These are phyloP conservation scores for Croton setiger DNA, from an alignment of 441 rosid species.

Conservation along the genomic window DNA sequence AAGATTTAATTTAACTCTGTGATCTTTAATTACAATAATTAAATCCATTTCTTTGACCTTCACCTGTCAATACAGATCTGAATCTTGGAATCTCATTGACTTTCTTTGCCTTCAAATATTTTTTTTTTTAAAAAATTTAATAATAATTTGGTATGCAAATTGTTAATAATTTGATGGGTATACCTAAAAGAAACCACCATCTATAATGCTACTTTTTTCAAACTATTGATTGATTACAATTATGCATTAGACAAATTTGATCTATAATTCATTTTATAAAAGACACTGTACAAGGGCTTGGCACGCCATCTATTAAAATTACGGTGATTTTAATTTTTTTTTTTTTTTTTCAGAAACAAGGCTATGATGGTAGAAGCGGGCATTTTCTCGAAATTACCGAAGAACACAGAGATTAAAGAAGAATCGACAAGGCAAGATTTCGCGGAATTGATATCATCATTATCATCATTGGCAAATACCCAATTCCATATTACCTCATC, in stretches of 20 bases:
- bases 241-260: not conserved
- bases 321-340: not conserved
- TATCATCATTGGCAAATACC: slow-evolving; percentile 55
- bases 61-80: slow-evolving; percentile 33
- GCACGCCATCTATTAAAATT: too few relatives aligned
- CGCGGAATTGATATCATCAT: slow-evolving; percentile 52
- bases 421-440: slow-evolving; percentile 52
- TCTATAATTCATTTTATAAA: too few relatives aligned
- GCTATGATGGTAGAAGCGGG: slow-evolving; percentile 76
- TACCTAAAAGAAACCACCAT: too few relatives aligned
- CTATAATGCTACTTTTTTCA: not conserved
- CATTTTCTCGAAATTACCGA: slow-evolving; percentile 65
- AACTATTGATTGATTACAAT: not conserved
- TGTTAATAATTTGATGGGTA: not conserved
- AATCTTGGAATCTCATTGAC: slow-evolving; percentile 43
- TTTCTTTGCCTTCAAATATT: slow-evolving; percentile 11
- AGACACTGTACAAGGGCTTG: too few relatives aligned
- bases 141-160: slow-evolving; percentile 1
- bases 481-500: slow-evolving; percentile 44
- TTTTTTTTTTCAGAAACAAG: slow-evolving; percentile 59
- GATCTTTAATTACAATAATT: slow-evolving; percentile 15
- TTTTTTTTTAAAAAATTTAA: not conserved
- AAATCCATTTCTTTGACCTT: slow-evolving; percentile 25
- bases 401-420: slow-evolving; percentile 35
- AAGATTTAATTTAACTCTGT: slow-evolving; percentile 20